Percentiles rank a stretch among this genome's conserved stretches.
These are phyloP conservation scores for Cladosporium sp. DNA, from an alignment of 2,329 filamentous ascomycete species.

Conservation along the genomic window DNA sequence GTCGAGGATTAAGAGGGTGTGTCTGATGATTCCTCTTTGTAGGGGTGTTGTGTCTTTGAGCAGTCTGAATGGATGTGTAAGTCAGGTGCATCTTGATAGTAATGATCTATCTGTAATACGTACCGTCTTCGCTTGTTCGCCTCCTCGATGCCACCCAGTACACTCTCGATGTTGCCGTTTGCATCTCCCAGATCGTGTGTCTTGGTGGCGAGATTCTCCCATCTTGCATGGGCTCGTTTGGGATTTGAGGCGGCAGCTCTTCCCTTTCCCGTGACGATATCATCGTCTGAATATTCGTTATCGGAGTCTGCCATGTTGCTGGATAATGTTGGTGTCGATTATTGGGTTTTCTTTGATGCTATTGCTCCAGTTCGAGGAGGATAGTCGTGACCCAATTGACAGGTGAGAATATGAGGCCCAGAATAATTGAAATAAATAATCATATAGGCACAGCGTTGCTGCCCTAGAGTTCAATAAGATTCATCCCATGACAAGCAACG, in stretches of 20 bases:
- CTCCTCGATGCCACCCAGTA: conserved; percentile 34
- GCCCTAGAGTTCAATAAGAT: too few species aligned
- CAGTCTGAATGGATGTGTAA: conserved; percentile 48
- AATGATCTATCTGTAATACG: not conserved
- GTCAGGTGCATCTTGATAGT: too few species aligned
- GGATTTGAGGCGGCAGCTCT: conserved; percentile 22
- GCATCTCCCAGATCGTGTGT: conserved; percentile 32
- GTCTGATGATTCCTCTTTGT: conserved; percentile 95
- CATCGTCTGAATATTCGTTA: conserved; percentile 25
- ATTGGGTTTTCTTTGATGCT: too few species aligned
- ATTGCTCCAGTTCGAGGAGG: too few species aligned
- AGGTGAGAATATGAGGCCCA: too few species aligned
- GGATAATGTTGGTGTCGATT: not conserved
- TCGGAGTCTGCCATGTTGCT: conserved; percentile 28
- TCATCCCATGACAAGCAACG: too few species aligned
- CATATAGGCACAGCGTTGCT: too few species aligned
- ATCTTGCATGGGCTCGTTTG: conserved; percentile 28
- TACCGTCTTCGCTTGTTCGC: conserved; percentile 32
- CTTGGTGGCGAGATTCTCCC: conserved; percentile 30
- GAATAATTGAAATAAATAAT: too few species aligned
- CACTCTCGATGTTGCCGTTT: conserved; percentile 30
- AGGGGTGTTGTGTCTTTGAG: conserved; percentile 91
- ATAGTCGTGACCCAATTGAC: too few species aligned
- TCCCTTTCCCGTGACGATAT: conserved; percentile 19
- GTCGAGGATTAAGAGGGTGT: conserved; percentile 85